These are phyloP conservation scores for Paracoccidioides lutzii DNA, from an alignment of 2,329 filamentous ascomycete genomes.

Conservation along the genomic window DNA sequence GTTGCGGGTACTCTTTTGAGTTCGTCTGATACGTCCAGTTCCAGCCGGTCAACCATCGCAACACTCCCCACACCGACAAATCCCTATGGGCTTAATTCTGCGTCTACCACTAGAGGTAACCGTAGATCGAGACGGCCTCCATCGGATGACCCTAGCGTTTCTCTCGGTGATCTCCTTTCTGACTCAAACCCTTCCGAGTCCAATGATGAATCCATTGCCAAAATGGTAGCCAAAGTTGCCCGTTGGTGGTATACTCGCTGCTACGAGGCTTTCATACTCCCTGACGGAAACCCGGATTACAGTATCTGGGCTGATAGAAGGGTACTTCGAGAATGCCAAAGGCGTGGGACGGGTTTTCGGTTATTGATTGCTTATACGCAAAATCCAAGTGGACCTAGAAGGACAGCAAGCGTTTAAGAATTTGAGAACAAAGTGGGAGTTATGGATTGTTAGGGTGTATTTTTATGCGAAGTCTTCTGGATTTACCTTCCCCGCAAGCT, in stretches of 20 bases:
- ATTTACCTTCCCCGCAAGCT: no score
- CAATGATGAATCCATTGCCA: slow-evolving; percentile 75
- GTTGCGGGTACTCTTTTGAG: slow-evolving; percentile 33
- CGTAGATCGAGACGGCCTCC: slow-evolving; percentile 17
- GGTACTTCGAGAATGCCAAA: slow-evolving; percentile 72
- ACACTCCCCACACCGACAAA: slow-evolving; percentile 9
- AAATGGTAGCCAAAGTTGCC: slow-evolving; percentile 81
- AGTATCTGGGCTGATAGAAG: slow-evolving; percentile 70
- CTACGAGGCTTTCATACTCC: slow-evolving; percentile 59
- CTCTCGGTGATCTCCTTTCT: slow-evolving; percentile 58
- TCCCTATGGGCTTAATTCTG: slow-evolving; percentile 5
- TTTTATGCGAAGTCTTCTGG: no score
- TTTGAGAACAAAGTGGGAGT: background rate
- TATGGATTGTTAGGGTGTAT: no score
- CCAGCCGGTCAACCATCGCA: slow-evolving; percentile 21
- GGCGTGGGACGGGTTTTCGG: slow-evolving; percentile 74
- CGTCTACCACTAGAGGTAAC: background rate
- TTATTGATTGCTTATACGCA: slow-evolving; percentile 85
- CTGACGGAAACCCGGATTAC: slow-evolving; percentile 36
- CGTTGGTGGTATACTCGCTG: slow-evolving; percentile 95
- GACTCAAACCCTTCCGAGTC: slow-evolving; percentile 55
- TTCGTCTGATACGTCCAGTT: slow-evolving; percentile 31
- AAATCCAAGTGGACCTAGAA: slow-evolving; percentile 47
- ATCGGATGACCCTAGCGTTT: slow-evolving; percentile 29
- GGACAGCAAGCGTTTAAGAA: slow-evolving; percentile 32